Evolutionary conservation across 139 green algal species (phyloP), one percentile per base, ranked within the genome.

Genomic region (Coelastrella sp.): DNA sequence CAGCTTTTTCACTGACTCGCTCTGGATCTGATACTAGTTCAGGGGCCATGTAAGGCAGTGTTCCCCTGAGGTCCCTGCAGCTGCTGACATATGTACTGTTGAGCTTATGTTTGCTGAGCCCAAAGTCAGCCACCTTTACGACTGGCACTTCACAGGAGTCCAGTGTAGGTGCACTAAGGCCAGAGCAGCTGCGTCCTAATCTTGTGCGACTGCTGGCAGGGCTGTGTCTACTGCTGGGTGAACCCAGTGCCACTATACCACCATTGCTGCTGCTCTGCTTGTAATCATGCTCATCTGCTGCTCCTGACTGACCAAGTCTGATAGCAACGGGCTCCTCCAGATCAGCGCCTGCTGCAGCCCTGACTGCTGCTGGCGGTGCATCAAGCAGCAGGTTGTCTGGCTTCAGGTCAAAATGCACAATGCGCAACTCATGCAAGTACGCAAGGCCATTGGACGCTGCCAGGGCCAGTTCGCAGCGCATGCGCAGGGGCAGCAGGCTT

Each of bases 321-420:
- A 66, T 80, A 30, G 30, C 72, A 35, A 45, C 72, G 21, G 43
- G 71, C 71, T 80, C 72, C 48, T 64, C 62, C 13, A 71, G 5
- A 40, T 57, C 82, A 64, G 71, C 38, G 34, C 66, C 45, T 51
- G 66, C 82, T 53, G 82, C 82, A 34, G 71, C 57, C 5, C 40
- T 60, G 23, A 82, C 82, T n/a, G 75, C 50, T 5, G 82, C 59
- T 6, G 40, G 64, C 45, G 82, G 82, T 13, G 89, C 91, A 41
- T 96, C 96, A 38, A 98, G 90, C 77, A 98, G 93, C 84, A 98
- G 88, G 90, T 98, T 98, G 90, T 98, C 96, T 9, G 93, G 93
- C 90, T 89, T 90, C 41, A 98, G 94, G 85, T 98, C 96, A 83
- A 98, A 98, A 89, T 98, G 96, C 32, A 98, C 95, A 25, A 98